These are phyloP conservation scores for Eucalyptus cladocalyx DNA, from an alignment of 345 rosid genomes.

Conservation along the genomic window DNA sequence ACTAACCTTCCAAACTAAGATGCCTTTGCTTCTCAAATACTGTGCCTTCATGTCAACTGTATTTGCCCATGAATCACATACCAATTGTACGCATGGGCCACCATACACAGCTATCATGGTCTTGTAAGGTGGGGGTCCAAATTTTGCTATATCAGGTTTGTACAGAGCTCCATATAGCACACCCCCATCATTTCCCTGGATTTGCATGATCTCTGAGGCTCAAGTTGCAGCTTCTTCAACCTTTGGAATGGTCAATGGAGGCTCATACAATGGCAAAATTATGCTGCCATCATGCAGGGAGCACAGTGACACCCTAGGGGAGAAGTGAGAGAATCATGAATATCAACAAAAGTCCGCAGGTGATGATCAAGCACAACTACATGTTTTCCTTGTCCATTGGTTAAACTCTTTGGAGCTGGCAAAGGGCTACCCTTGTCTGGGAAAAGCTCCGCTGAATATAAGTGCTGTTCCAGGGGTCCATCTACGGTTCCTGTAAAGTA, in stretches of 20 bases:
- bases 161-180: slow-evolving; percentile 68
- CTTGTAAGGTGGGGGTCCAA: slow-evolving; percentile 94
- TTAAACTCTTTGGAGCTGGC: slow-evolving; percentile 50
- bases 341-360: slow-evolving; percentile 74
- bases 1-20: slow-evolving; percentile 86
- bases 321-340: slow-evolving; percentile 68
- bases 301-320: slow-evolving; percentile 68
- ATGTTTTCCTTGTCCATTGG: slow-evolving; percentile 83
- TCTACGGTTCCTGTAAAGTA: slow-evolving; percentile 84
- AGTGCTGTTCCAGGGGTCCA: slow-evolving; percentile 68
- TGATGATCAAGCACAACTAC: slow-evolving; percentile 71
- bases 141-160: slow-evolving; percentile 55
- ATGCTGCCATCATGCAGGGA: slow-evolving; percentile 50
- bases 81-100: slow-evolving; percentile 76
- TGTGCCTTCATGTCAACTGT: slow-evolving; percentile 96
- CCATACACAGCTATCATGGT: slow-evolving; percentile 81
- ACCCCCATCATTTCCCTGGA: slow-evolving; percentile 68
- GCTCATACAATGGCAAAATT: slow-evolving; percentile 61
- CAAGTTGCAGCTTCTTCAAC: slow-evolving; percentile 45
- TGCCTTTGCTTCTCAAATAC: slow-evolving; percentile 76
- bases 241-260: slow-evolving; percentile 34
- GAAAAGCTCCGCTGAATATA: slow-evolving; percentile 46
- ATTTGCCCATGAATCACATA: slow-evolving; percentile 67
- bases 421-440: slow-evolving; percentile 14
- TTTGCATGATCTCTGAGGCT: slow-evolving; percentile 62